A percentile compares a stretch with the other conserved stretches of the same genome.
These are phyloP conservation scores for Russula ochroleuca DNA, from an alignment of 768 basidiomycete genomes.

Conservation along the genomic window DNA sequence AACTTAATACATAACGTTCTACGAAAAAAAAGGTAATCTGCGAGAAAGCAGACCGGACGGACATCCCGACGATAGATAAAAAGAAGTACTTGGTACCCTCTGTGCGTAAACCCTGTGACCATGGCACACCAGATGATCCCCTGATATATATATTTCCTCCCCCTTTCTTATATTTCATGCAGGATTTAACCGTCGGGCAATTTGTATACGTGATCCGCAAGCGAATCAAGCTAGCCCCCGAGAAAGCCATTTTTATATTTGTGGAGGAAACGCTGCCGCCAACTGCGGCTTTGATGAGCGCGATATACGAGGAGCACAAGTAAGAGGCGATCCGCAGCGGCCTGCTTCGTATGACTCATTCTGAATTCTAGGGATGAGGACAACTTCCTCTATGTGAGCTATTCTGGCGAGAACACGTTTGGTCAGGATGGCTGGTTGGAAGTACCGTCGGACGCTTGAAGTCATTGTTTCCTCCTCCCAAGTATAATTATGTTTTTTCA, in stretches of 20 bases:
- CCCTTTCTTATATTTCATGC: neutral
- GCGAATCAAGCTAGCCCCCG: slow-evolving; percentile 98
- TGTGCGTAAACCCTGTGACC: slow-evolving; percentile 45
- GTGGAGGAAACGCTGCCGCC: slow-evolving; percentile 98
- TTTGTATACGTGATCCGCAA: slow-evolving; percentile 99
- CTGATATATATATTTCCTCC: slow-evolving; percentile 10
- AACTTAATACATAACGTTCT: neutral
- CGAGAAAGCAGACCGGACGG: slow-evolving; percentile 97
- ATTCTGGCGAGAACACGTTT: slow-evolving; percentile 98
- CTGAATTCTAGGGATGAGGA: slow-evolving; percentile 82
- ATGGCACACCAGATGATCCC: neutral
- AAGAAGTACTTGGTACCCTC: slow-evolving; percentile 99
- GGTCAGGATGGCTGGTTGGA: slow-evolving; percentile 39
- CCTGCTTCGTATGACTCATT: neutral
- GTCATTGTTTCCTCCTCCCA: neutral
- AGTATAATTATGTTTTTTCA: slow-evolving; percentile 23
- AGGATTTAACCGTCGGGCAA: slow-evolving; percentile 97
- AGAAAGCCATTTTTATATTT: slow-evolving; percentile 99
- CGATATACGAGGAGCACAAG: slow-evolving; percentile 99
- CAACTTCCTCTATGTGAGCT: slow-evolving; percentile 97
- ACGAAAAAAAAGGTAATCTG: slow-evolving; percentile 84
- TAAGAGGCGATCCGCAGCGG: slow-evolving; percentile 33
- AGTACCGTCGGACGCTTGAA: slow-evolving; percentile 26
- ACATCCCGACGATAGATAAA: slow-evolving; percentile 99
- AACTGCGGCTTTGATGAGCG: slow-evolving; percentile 96